Conservation (phyloP, 2,329 filamentous ascomycete species). For the Alternaria infectoria region DNA sequence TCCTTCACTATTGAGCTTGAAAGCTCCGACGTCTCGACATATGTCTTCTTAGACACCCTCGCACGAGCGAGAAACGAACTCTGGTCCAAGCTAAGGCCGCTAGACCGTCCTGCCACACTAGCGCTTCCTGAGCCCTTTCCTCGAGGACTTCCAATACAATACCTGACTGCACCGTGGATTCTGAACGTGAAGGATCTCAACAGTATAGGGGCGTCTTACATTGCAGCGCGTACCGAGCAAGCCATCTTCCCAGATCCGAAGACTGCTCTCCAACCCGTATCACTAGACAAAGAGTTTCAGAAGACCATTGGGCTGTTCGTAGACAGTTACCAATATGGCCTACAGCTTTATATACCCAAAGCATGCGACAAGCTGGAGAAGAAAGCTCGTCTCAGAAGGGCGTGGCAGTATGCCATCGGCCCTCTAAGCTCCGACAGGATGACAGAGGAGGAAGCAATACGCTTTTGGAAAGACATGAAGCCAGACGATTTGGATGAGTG, state of each 20-base stretch:
- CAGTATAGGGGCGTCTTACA: constrained; percentile 26
- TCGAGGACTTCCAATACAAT: constrained; percentile 43
- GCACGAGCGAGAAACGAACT: constrained; percentile 41
- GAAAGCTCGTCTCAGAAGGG: constrained; percentile 19
- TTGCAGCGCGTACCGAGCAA: constrained; percentile 26
- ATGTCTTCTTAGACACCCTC: constrained; percentile 46
- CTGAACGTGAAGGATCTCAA: constrained; percentile 13
- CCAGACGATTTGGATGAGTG: background rate
- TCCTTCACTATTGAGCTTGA: background rate
- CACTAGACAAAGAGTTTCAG: constrained; percentile 27
- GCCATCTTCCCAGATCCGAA: constrained; percentile 28
- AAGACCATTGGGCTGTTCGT: constrained; percentile 42
- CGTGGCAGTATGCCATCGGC: constrained; percentile 39
- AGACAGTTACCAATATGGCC: constrained; percentile 40
- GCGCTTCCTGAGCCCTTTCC: constrained; percentile 39
- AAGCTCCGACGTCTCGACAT: constrained; percentile 23
- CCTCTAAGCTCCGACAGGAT: constrained; percentile 36
- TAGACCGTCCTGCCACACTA: constrained; percentile 25
- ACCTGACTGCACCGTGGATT: constrained; percentile 28
- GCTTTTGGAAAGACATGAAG: constrained; percentile 32
- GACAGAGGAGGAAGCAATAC: constrained; percentile 33
- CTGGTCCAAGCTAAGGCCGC: constrained; percentile 38
- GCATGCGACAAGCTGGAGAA: constrained; percentile 12
- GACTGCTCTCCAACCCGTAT: constrained; percentile 22
- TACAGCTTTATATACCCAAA: constrained; percentile 31